Conservation (phyloP, 495 filamentous ascomycete genomes). For the Apodospora peruviana region DNA sequence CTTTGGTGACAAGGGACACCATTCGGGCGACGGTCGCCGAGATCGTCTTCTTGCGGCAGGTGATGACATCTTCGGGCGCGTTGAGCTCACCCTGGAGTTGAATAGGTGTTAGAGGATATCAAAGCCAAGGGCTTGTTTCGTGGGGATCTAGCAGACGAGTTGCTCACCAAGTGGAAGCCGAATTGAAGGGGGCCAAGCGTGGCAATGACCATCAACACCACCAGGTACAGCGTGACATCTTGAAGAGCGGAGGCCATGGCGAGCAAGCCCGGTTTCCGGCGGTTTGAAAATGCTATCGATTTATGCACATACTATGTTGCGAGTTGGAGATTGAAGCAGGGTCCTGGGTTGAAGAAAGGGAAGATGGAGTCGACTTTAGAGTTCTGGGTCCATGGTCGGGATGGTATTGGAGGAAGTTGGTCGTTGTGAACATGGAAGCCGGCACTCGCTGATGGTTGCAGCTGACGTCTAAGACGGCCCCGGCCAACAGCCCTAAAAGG, state of each 20-base stretch:
- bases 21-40: conserved; percentile 29
- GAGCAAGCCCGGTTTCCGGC: not conserved
- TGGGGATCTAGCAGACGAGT: not conserved
- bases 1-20: conserved; percentile 19
- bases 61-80: conserved; percentile 84
- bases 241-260: conserved; percentile 30
- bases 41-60: conserved; percentile 62
- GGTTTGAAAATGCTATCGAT: not conserved
- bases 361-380: no score
- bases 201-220: conserved; percentile 56
- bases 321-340: not conserved
- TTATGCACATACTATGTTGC: not conserved
- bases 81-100: conserved; percentile 78
- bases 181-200: conserved; percentile 85
- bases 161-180: conserved; percentile 80
- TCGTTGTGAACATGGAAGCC: no score
- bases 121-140: no score
- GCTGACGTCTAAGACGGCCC: no score
- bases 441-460: no score
- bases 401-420: no score
- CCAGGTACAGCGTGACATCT: conserved; percentile 57
- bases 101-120: conserved; percentile 22
- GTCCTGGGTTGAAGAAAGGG: no score
- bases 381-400: no score
- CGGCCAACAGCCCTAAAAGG: no score